phyloP scores from a whole-genome alignment of 371 early-diverging fungal genomes.

The Blastocladiella emersonii region DNA sequence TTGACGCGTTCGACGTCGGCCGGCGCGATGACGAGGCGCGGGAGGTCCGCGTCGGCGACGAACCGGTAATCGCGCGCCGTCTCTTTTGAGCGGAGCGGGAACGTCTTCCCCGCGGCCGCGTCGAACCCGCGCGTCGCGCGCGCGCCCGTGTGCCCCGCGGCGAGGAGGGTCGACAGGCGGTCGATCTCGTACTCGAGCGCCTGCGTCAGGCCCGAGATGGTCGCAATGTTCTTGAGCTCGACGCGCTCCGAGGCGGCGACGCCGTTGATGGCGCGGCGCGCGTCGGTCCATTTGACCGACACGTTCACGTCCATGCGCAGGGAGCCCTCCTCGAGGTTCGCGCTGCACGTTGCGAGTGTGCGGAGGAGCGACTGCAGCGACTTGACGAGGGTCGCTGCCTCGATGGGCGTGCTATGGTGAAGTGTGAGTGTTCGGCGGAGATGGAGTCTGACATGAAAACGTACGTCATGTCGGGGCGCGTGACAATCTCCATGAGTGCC shows the following conservation, averaged over 20 bases:
- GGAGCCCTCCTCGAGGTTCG: slow-evolving; percentile 81
- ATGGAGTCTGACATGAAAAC: neutral
- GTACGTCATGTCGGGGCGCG: slow-evolving; percentile 52
- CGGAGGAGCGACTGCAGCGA: slow-evolving; percentile 60
- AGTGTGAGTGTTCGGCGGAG: neutral
- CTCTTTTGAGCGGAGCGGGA: slow-evolving; percentile 61
- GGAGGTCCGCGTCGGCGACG: slow-evolving; percentile 86
- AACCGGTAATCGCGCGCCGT: slow-evolving; percentile 73
- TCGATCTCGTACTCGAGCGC: slow-evolving; percentile 68
- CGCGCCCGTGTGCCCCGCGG: slow-evolving; percentile 28
- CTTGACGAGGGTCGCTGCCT: slow-evolving; percentile 61
- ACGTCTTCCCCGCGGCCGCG: slow-evolving; percentile 42
- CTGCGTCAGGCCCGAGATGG: slow-evolving; percentile 49
- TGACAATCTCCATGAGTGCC: slow-evolving; percentile 81
- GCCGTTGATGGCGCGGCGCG: slow-evolving; percentile 14
- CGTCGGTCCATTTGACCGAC: slow-evolving; percentile 39
- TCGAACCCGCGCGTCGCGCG: slow-evolving; percentile 76
- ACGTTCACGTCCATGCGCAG: slow-evolving; percentile 87
- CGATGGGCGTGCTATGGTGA: slow-evolving; percentile 36
- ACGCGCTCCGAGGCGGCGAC: slow-evolving; percentile 44
- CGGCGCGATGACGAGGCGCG: slow-evolving; percentile 22
- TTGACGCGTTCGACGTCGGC: slow-evolving; percentile 15
- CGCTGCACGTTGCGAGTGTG: slow-evolving; percentile 53
- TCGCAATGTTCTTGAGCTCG: slow-evolving; percentile 83
- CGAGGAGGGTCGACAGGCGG: slow-evolving; percentile 50